Evolutionary conservation across 1,284 basidiomycete genomes (phyloP), one percentile per base, ranked within the genome.

Genomic region (Papiliotrema nemorosa): DNA sequence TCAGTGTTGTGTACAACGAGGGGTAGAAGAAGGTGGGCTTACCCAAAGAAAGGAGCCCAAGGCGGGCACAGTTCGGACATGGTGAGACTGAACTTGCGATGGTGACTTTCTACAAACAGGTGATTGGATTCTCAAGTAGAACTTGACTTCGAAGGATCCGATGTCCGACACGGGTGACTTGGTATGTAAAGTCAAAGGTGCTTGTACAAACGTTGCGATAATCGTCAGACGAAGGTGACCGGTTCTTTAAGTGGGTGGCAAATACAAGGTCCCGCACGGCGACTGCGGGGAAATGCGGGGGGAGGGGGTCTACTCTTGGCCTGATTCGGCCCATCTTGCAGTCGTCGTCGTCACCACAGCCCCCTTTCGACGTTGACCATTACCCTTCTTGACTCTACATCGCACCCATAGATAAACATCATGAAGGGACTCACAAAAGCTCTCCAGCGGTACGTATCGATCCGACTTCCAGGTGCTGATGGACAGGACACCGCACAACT

Each of bases 401-500:
- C 26, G 5, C 25, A 14, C 4, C 16, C 38, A 38, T 36, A 31
- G 26, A 14, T 31, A 31, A 7, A 31, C 29, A 33, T 4, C 12
- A 50, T 50, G 49, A 50, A 50, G 42, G 49, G 49, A 10, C 10
- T 50, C 34, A 50, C 60, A 12, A 62, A 62, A 37, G 60, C 54
- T 29, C 50, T 62, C 12, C 54, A 59, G 55, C 53, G 60, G 60
- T 63, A 44, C 3, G 58, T 57, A 12, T 27, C 18, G 22, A 6
- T 18, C n/a, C 31, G 36, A 22, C 20, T 12, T 9, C n/a, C 20
- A 12, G 3, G 3, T 22, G 31, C 16, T 37, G 20, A 29, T 38
- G 12, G 13, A 20, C 27, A 70, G 90, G 67, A 91, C 91, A 44
- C 92, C 91, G 69, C 90, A 91, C 76, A 76, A 89, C 69, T 77